Evolutionary conservation across 441 rosid species (phyloP).

Genomic region (Arabidopsis lyrata): DNA sequence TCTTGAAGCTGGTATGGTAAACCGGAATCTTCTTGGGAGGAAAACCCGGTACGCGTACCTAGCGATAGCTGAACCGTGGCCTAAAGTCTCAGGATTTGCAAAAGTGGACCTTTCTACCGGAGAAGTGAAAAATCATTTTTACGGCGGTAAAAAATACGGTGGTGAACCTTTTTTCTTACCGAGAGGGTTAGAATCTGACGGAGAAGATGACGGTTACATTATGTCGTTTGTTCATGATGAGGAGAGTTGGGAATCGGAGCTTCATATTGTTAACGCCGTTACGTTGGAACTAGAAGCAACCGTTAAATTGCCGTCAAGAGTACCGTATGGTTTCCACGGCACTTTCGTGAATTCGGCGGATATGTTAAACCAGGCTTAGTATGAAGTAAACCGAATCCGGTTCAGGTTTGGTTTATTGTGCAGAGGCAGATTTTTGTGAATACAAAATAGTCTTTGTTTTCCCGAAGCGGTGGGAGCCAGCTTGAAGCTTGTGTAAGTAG

Average conservation of each 20-base stretch:
- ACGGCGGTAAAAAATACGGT: constrained; percentile 63
- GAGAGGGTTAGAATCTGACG: constrained; percentile 38
- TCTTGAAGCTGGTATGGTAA: constrained; percentile 84
- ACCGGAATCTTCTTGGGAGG: constrained; percentile 68
- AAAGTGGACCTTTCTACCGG: constrained; percentile 75
- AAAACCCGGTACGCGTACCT: constrained; percentile 67
- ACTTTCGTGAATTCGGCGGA: constrained; percentile 66
- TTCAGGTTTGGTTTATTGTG: constrained; percentile 31
- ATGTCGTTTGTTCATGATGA: constrained; percentile 77
- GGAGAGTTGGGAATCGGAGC: constrained; percentile 67
- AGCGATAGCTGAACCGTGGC: constrained; percentile 88
- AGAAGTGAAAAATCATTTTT: constrained; percentile 54
- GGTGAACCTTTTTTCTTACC: constrained; percentile 83
- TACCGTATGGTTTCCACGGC: constrained; percentile 87
- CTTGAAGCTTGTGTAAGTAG: constrained; percentile 43
- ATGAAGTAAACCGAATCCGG: constrained; percentile 36
- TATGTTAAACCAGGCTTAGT: constrained; percentile 58
- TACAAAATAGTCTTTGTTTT: background rate
- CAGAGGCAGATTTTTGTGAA: constrained; percentile 8
- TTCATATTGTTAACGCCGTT: constrained; percentile 67
- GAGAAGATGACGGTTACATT: constrained; percentile 65
- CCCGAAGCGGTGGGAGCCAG: constrained; percentile 21
- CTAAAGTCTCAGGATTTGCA: constrained; percentile 77
- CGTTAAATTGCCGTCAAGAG: constrained; percentile 71
- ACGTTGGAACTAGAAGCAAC: constrained; percentile 63